These are phyloP conservation scores for Multifurca ochricompacta DNA, from an alignment of 768 basidiomycete genomes.

Conservation along the genomic window DNA sequence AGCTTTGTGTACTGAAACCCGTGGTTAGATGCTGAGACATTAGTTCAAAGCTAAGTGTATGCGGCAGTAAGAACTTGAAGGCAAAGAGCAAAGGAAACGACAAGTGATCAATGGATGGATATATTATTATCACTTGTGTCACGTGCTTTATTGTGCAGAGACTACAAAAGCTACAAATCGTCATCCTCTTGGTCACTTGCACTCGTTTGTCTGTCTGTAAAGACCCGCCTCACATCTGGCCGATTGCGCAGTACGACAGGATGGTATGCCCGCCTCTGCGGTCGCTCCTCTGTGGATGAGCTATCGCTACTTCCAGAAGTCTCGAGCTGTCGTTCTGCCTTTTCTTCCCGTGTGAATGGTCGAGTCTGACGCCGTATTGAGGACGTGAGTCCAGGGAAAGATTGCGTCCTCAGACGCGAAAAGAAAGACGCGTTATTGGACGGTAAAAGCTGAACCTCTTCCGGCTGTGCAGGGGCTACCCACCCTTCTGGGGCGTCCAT, in stretches of 20 bases:
- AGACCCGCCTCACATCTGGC: conserved; percentile 15
- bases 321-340: not conserved
- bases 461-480: conserved; percentile 1
- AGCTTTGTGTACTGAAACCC: not conserved
- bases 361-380: conserved; percentile 2
- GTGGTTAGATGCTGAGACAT: conserved; percentile 4
- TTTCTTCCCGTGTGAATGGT: conserved; percentile 2
- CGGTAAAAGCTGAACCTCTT: not conserved
- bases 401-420: conserved; percentile 18
- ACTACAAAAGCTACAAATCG: conserved; percentile 9
- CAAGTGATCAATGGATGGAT: no score
- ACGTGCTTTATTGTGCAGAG: no score
- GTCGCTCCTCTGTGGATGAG: conserved; percentile 14
- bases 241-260: conserved; percentile 5
- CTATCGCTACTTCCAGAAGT: conserved; percentile 17
- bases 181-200: conserved; percentile 9
- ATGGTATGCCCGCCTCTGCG: not conserved
- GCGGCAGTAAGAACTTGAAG: no score
- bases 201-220: not conserved
- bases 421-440: conserved; percentile 12
- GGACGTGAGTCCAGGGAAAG: conserved; percentile 16
- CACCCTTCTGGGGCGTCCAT: conserved; percentile 7
- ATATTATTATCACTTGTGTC: no score
- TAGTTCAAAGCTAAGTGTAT: not conserved
- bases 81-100: no score